Evolutionary conservation across 2,329 filamentous ascomycete genomes (phyloP), one percentile per base, ranked within the genome.

Genomic region (Ceratocystis papillata): DNA sequence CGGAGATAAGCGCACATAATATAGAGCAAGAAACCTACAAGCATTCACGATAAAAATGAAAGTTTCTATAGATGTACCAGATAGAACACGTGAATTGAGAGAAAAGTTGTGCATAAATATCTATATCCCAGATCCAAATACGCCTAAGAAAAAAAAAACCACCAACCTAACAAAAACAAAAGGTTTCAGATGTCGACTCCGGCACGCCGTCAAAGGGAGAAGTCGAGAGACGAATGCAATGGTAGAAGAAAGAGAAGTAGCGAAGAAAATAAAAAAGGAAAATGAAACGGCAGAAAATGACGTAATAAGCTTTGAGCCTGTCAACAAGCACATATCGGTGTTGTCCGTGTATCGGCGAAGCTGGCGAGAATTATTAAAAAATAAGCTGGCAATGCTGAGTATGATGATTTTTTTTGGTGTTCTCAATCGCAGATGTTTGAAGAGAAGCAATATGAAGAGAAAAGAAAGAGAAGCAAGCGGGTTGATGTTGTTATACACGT

Each of bases 91-190:
- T 30, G 22, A 57, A 53, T 45, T 10, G 28, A 64, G 15, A 33
- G 17, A 25, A 55, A 33, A 64, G 12, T 37, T 33, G 46, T 28
- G 41, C 12, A 41, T 57, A 59, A 48, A 48, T 59, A 64, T 33
- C 48, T 37, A 63, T 30, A 30, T 57, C 22, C 53, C 53, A 57
- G 22, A 57, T 33, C 53, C 53, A 57, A 41, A 30, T 28, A 57
- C 53, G 53, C 53, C 53, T 57, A 22, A 15, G 17, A 30, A 41
- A 12, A 50, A 6, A n/a, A 46, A 55, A 57, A 33, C 5, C 12
- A 30, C 17, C 8, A 15, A 63, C 41, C 10, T 30, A 25, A n/a
- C 28, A 20, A 50, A 10, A 50, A 4, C 8, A 50, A 22, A 50
- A n/a, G 46, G 46, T 48, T 22, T 55, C 50, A 15, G 12, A 22